Evolutionary conservation across 768 basidiomycete genomes (phyloP).

Genomic region (Boletus sp.): DNA sequence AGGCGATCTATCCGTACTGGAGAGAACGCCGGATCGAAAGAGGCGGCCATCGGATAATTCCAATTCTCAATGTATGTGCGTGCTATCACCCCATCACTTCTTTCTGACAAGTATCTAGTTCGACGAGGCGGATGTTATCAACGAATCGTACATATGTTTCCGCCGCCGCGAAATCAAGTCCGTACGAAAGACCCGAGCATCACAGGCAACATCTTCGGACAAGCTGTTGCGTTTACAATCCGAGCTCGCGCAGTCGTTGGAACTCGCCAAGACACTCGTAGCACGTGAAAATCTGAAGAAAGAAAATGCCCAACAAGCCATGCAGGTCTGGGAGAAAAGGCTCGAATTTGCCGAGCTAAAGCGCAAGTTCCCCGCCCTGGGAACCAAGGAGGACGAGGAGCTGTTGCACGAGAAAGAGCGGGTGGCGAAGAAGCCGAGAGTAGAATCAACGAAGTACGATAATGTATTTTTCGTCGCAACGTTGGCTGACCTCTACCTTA

Average conservation of each 20-base stretch:
- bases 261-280: conserved; percentile 68
- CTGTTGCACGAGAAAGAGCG: conserved; percentile 71
- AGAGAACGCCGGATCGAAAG: conserved; percentile 78
- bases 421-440: conserved; percentile 57
- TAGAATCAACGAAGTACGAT: conserved; percentile 21
- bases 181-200: conserved; percentile 89
- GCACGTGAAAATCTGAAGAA: conserved; percentile 77
- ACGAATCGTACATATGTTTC: conserved; percentile 97
- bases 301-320: conserved; percentile 54
- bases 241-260: conserved; percentile 71
- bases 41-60: conserved; percentile 83
- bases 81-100: not conserved
- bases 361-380: conserved; percentile 62
- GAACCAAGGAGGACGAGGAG: conserved; percentile 68
- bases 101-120: conserved; percentile 42
- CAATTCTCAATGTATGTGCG: conserved; percentile 74
- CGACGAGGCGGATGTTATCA: conserved; percentile 86
- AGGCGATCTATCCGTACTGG: conserved; percentile 86
- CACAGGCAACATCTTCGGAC: conserved; percentile 86
- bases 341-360: conserved; percentile 76
- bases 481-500: conserved; percentile 1
- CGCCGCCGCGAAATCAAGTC: conserved; percentile 92
- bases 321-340: conserved; percentile 77
- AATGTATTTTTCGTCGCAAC: no score
- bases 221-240: conserved; percentile 77